phyloP scores from a whole-genome alignment of 805 yeast genomes.

The Diddensiella transvaalensis region DNA sequence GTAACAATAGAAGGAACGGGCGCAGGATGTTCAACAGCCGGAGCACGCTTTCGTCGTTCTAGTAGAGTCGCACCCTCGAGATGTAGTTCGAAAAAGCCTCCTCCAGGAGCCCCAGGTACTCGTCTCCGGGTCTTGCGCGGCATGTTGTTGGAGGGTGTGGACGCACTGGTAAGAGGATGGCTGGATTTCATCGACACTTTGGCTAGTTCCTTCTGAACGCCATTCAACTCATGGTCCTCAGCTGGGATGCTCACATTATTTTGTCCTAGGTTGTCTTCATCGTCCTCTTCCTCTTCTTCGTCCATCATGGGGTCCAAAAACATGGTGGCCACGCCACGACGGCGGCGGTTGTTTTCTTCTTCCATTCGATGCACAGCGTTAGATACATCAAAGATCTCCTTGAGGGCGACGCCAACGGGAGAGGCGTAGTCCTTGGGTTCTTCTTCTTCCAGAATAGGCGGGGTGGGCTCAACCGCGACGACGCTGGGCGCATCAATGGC shows the following conservation, averaged over 20 bases:
- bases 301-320: slow-evolving; percentile 30
- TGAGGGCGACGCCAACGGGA: slow-evolving; percentile 60
- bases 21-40: neutral
- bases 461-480: neutral
- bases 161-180: slow-evolving; percentile 1
- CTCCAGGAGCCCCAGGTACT: slow-evolving; percentile 17
- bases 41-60: slow-evolving; percentile 42
- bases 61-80: slow-evolving; percentile 62
- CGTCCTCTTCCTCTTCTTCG: slow-evolving; percentile 32
- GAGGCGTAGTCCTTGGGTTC: slow-evolving; percentile 25
- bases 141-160: slow-evolving; percentile 1
- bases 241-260: slow-evolving; percentile 5
- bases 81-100: slow-evolving; percentile 49
- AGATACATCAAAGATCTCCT: slow-evolving; percentile 82
- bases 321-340: slow-evolving; percentile 21
- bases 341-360: slow-evolving; percentile 48
- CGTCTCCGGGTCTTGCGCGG: slow-evolving; percentile 15
- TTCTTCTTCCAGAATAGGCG: slow-evolving; percentile 3
- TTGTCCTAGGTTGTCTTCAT: slow-evolving; percentile 29
- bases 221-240: slow-evolving; percentile 3
- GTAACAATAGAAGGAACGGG: slow-evolving; percentile 1
- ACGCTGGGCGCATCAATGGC: slow-evolving; percentile 25
- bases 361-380: slow-evolving; percentile 82
- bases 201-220: slow-evolving; percentile 9
- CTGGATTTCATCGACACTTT: slow-evolving; percentile 15